Evolutionary conservation across 257 asterid species (phyloP).

Genomic region (Solanum sejunctum): DNA sequence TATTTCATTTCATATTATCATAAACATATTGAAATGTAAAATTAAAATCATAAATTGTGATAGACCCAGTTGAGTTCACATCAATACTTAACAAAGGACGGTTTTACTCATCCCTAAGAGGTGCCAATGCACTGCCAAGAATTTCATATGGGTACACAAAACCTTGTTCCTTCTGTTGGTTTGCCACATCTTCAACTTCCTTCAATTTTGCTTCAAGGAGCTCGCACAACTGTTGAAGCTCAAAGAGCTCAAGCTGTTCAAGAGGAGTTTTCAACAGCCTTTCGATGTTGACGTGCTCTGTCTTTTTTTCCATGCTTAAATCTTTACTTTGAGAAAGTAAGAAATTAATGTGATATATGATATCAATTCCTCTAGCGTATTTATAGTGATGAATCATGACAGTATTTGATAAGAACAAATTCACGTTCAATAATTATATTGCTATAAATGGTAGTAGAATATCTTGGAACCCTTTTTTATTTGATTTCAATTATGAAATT

Average conservation of each 20-base stretch:
- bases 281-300: not conserved
- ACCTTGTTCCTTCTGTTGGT: not conserved
- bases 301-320: too few relatives aligned
- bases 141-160: not conserved
- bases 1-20: not conserved
- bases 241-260: not conserved
- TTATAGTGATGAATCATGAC: too few relatives aligned
- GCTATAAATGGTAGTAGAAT: not conserved
- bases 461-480: not conserved
- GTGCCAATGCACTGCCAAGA: not conserved
- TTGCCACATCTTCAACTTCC: not conserved
- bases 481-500: too few relatives aligned
- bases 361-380: too few relatives aligned
- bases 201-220: not conserved
- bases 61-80: not conserved
- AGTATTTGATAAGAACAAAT: not conserved
- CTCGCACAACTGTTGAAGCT: not conserved
- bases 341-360: not conserved
- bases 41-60: too few relatives aligned
- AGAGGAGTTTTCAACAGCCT: not conserved
- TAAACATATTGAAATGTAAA: not conserved
- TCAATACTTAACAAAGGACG: not conserved
- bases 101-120: not conserved
- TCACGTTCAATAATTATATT: not conserved
- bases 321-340: not conserved